A percentile compares a stretch with the other conserved stretches of the same genome.
These are phyloP conservation scores for Verbascum thapsus DNA, from an alignment of 257 asterid species.

Conservation along the genomic window DNA sequence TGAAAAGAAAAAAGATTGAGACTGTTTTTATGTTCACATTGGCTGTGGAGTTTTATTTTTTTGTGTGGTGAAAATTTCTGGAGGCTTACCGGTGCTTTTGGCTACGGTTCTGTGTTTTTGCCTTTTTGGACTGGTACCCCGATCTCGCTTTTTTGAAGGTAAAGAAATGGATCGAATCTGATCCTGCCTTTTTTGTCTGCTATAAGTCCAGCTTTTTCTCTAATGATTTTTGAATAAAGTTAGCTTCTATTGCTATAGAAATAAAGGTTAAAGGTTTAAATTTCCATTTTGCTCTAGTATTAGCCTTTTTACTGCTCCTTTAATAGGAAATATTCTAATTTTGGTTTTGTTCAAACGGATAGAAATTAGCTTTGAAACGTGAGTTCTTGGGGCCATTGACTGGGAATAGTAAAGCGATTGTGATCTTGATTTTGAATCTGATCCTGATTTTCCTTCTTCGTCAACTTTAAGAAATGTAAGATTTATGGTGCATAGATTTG, in stretches of 20 bases:
- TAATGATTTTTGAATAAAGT: constrained; percentile 45
- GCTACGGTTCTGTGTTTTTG: constrained; percentile 27
- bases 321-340: constrained; percentile 17
- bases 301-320: constrained; percentile 10
- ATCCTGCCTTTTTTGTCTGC: constrained; percentile 31
- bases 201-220: constrained; percentile 40
- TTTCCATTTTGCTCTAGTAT: constrained; percentile 21
- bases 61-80: constrained; percentile 15
- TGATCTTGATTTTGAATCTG: neutral
- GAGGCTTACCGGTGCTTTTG: constrained; percentile 30
- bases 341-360: constrained; percentile 1
- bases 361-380: constrained; percentile 24
- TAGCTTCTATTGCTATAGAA: constrained; percentile 12
- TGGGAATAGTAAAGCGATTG: constrained; percentile 14
- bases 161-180: constrained; percentile 38
- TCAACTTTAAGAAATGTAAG: constrained; percentile 10
- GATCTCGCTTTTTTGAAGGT: constrained; percentile 66
- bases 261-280: constrained; percentile 27
- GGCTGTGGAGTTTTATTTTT: constrained; percentile 15
- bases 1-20: neutral
- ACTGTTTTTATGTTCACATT: constrained; percentile 27
- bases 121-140: constrained; percentile 37
- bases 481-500: constrained; percentile 14
- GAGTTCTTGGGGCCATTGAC: constrained; percentile 12
- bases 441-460: neutral